Conservation (phyloP, 2,329 filamentous ascomycete genomes). For the Scedosporium minutisporum region DNA sequence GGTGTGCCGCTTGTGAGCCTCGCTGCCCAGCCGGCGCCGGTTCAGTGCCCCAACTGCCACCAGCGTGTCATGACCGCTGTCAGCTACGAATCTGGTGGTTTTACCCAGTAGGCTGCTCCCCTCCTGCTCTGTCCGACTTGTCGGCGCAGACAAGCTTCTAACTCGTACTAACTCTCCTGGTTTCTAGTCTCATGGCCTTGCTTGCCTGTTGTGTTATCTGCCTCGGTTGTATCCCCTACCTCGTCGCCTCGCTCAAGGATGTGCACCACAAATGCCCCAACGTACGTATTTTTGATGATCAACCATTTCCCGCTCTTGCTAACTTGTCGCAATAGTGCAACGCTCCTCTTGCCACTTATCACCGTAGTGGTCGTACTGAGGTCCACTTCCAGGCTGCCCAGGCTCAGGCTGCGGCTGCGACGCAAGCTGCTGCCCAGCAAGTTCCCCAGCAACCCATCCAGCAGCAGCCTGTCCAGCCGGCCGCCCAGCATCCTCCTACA, state of each 20-base stretch:
- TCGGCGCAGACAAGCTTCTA: background rate
- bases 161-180: background rate
- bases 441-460: background rate
- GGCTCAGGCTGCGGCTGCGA: background rate
- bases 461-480: background rate
- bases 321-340: slow-evolving; percentile 12
- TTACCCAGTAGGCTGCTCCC: slow-evolving; percentile 12
- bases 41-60: slow-evolving; percentile 15
- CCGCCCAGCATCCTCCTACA: background rate
- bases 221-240: slow-evolving; percentile 15
- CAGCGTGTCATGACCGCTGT: slow-evolving; percentile 14
- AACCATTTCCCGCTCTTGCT: background rate
- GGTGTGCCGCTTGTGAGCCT: slow-evolving; percentile 12
- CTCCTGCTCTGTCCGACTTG: background rate
- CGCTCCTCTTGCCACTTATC: slow-evolving; percentile 15
- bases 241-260: slow-evolving; percentile 14
- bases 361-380: slow-evolving; percentile 16
- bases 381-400: slow-evolving; percentile 11
- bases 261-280: slow-evolving; percentile 14
- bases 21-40: slow-evolving; percentile 11
- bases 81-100: slow-evolving; percentile 12
- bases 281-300: slow-evolving; percentile 6
- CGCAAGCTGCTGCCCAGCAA: background rate
- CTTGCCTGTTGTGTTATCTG: slow-evolving; percentile 13
- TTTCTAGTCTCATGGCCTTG: slow-evolving; percentile 10